Percentiles rank a stretch among this genome's conserved stretches.
Evolutionary conservation across 75 land plant species (phyloP).

Genomic region (Selaginella moellendorffii): DNA sequence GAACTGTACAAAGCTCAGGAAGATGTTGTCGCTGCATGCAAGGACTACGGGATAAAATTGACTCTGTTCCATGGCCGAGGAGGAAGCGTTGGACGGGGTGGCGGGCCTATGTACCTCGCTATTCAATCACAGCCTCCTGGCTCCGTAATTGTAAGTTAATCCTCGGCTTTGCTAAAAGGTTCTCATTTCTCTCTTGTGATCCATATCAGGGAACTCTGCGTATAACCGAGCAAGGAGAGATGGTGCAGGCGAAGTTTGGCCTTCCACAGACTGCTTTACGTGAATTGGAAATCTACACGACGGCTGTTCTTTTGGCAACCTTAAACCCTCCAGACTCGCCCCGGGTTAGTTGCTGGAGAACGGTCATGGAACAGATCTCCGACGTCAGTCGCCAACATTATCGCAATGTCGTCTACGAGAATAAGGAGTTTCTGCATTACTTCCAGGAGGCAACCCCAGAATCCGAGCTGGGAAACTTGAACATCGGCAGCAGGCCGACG

Average conservation of each 20-base stretch:
- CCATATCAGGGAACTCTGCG: conserved; percentile 79
- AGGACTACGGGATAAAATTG: conserved; percentile 10
- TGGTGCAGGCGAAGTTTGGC: conserved; percentile 97
- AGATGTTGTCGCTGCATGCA: conserved; percentile 11
- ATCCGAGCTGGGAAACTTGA: conserved; percentile 84
- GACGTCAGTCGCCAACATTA: conserved; percentile 56
- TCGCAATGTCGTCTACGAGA: conserved; percentile 67
- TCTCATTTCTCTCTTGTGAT: too few species aligned
- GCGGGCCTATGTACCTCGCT: conserved; percentile 13
- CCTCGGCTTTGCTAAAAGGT: too few species aligned
- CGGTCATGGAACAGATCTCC: conserved; percentile 86
- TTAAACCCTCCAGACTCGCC: conserved; percentile 78
- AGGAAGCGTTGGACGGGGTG: conserved; percentile 14
- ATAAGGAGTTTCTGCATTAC: conserved; percentile 65
- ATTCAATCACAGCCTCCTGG: conserved; percentile 16
- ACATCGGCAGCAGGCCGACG: conserved; percentile 91
- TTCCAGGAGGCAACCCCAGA: conserved; percentile 91
- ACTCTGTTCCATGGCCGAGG: conserved; percentile 16
- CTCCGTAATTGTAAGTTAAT: conserved; percentile 7
- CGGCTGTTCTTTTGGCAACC: conserved; percentile 84
- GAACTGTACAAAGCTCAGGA: conserved; percentile 32
- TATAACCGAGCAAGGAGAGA: conserved; percentile 96
- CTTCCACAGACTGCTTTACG: conserved; percentile 67
- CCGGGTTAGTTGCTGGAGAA: conserved; percentile 63
- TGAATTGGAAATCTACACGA: conserved; percentile 89